Percentiles rank a stretch among this genome's conserved stretches.
These are phyloP conservation scores for Phaeotremella skinneri DNA, from an alignment of 768 basidiomycete genomes.

Conservation along the genomic window DNA sequence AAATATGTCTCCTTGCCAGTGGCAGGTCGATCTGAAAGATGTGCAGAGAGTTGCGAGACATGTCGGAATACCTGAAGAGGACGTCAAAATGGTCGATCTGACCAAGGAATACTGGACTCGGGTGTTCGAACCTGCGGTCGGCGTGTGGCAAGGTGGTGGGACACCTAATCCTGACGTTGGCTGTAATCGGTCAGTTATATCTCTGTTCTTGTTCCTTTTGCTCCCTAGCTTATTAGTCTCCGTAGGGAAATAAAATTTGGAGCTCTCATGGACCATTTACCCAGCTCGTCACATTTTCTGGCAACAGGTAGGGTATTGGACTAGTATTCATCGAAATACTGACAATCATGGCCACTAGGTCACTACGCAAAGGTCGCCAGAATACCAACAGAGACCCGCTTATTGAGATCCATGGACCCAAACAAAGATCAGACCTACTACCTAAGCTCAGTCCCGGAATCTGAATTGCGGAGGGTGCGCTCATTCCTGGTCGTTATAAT, in stretches of 20 bases:
- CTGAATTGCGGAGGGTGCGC: constrained; percentile 59
- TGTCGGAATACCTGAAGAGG: constrained; percentile 52
- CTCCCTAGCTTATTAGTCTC: neutral
- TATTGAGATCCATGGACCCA: constrained; percentile 58
- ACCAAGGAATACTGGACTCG: constrained; percentile 84
- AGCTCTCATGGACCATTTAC: constrained; percentile 63
- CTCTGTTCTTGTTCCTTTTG: neutral
- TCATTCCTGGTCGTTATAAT: neutral
- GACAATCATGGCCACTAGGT: constrained; percentile 55
- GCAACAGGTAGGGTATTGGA: constrained; percentile 65
- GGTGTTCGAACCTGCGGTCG: constrained; percentile 83
- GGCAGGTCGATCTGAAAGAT: constrained; percentile 93
- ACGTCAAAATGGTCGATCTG: constrained; percentile 61
- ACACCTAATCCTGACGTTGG: constrained; percentile 92
- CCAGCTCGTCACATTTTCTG: constrained; percentile 62
- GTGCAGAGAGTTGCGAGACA: constrained; percentile 74
- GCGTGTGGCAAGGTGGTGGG: constrained; percentile 69
- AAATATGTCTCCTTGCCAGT: constrained; percentile 73
- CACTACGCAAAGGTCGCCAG: constrained; percentile 79
- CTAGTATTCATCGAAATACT: neutral
- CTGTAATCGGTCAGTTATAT: constrained; percentile 70
- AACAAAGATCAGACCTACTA: constrained; percentile 92
- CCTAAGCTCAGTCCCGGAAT: constrained; percentile 71
- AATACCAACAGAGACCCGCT: constrained; percentile 52
- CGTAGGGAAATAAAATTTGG: constrained; percentile 87